These are phyloP conservation scores for Lentinus polychrous DNA, from an alignment of 1,284 basidiomycete genomes.

Conservation along the genomic window DNA sequence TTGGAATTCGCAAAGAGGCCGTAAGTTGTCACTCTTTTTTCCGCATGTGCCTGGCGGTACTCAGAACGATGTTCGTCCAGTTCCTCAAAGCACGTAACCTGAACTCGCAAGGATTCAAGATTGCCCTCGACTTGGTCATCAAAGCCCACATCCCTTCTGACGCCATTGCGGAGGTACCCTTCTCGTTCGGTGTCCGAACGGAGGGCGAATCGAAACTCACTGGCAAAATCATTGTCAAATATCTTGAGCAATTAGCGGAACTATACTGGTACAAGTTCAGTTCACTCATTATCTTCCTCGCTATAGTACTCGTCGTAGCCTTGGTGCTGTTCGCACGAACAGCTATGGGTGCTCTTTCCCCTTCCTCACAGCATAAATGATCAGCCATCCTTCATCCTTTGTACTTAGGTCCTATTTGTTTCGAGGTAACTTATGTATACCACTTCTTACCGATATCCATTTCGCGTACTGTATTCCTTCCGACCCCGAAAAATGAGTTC, in stretches of 20 bases:
- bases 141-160: constrained; percentile 22
- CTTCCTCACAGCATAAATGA: constrained; percentile 8
- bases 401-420: not conserved
- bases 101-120: constrained; percentile 28
- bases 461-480: too few relatives aligned
- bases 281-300: constrained; percentile 18
- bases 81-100: constrained; percentile 26
- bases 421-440: not conserved
- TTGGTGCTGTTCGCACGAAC: constrained; percentile 10
- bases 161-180: constrained; percentile 28
- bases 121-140: constrained; percentile 28
- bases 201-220: constrained; percentile 28
- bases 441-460: too few relatives aligned
- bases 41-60: not conserved
- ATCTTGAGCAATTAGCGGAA: constrained; percentile 27
- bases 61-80: constrained; percentile 10
- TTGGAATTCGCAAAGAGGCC: constrained; percentile 33
- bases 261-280: constrained; percentile 27
- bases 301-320: constrained; percentile 8
- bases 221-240: constrained; percentile 27
- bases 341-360: constrained; percentile 8
- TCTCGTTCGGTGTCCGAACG: constrained; percentile 26
- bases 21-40: constrained; percentile 18
- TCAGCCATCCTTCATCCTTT: not conserved
- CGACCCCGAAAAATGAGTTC: too few relatives aligned